These are phyloP conservation scores for Fraxinus angustifolia DNA, from an alignment of 305 asterid genomes.

Conservation along the genomic window DNA sequence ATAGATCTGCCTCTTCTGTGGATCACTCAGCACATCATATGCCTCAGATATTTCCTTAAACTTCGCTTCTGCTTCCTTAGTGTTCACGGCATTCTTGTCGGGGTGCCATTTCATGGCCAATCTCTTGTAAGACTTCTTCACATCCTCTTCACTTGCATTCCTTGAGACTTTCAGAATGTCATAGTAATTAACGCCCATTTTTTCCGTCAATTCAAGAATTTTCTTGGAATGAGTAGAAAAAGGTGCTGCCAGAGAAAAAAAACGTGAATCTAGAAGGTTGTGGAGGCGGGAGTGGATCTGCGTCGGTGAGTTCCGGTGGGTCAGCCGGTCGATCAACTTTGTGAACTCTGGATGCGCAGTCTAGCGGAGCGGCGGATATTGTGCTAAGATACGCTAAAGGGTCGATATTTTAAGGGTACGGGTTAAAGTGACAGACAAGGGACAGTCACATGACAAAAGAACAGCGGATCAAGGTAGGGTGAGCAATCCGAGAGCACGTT, in stretches of 20 bases:
- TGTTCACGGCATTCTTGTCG: conserved; percentile 74
- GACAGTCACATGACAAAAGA: not conserved
- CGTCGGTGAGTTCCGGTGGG: conserved; percentile 29
- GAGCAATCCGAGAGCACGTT: not conserved
- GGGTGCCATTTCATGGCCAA: conserved; percentile 98
- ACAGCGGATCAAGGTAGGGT: not conserved
- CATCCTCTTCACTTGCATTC: conserved; percentile 66
- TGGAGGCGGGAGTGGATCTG: conserved; percentile 3
- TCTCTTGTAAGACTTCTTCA: conserved; percentile 78
- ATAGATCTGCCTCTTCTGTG: conserved; percentile 88
- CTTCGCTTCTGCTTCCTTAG: conserved; percentile 77
- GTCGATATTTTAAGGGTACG: conserved; percentile 35
- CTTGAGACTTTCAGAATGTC: conserved; percentile 57
- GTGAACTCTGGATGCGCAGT: conserved; percentile 38
- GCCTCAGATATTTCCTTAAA: conserved; percentile 95
- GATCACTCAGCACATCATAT: conserved; percentile 77
- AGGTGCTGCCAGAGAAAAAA: not conserved
- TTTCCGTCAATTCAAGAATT: not conserved
- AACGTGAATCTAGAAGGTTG: conserved; percentile 5
- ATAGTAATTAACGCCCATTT: conserved; percentile 76
- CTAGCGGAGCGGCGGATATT: conserved; percentile 40
- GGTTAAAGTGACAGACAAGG: conserved; percentile 23
- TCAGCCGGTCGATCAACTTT: conserved; percentile 36
- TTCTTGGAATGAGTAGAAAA: not conserved
- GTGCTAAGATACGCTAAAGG: conserved; percentile 49